Evolutionary conservation across 495 filamentous ascomycete species (phyloP).

Genomic region (Lasiosphaeris hirsuta): DNA sequence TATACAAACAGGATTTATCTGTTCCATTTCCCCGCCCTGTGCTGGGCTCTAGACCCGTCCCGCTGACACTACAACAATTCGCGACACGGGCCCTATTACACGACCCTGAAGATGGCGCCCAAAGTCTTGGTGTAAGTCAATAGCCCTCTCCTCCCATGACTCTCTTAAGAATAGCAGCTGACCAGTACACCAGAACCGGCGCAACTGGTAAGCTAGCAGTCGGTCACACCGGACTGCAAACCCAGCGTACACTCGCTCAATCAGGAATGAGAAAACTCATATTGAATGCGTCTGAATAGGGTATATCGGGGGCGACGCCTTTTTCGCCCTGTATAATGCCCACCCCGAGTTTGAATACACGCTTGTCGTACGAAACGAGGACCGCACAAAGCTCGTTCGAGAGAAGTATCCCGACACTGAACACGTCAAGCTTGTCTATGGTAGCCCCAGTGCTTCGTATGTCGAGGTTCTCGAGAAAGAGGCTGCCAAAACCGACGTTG

Average conservation of each 20-base stretch:
- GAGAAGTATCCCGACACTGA: constrained; percentile 49
- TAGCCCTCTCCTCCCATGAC: not conserved
- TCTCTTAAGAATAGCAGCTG: not conserved
- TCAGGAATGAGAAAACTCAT: not conserved
- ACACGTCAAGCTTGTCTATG: constrained; percentile 50
- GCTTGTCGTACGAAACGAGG: constrained; percentile 62
- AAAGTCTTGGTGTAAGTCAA: constrained; percentile 39
- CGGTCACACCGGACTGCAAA: not conserved
- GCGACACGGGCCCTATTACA: too few relatives aligned
- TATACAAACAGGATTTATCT: too few relatives aligned
- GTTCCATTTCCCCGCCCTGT: too few relatives aligned
- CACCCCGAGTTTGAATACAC: constrained; percentile 70
- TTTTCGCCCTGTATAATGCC: constrained; percentile 54
- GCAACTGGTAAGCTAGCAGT: constrained; percentile 30
- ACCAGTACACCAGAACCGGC: constrained; percentile 29
- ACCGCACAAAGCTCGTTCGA: constrained; percentile 60
- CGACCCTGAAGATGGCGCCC: constrained; percentile 23
- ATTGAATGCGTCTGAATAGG: constrained; percentile 35
- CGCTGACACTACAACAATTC: too few relatives aligned
- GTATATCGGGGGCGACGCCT: constrained; percentile 73
- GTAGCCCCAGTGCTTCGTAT: constrained; percentile 51
- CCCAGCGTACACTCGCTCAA: not conserved
- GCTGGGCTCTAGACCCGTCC: too few relatives aligned
- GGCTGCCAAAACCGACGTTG: constrained; percentile 61
- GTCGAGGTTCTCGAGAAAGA: constrained; percentile 54